phyloP scores from a whole-genome alignment of 257 asterid genomes.

The Nicotiana sylvestris region DNA sequence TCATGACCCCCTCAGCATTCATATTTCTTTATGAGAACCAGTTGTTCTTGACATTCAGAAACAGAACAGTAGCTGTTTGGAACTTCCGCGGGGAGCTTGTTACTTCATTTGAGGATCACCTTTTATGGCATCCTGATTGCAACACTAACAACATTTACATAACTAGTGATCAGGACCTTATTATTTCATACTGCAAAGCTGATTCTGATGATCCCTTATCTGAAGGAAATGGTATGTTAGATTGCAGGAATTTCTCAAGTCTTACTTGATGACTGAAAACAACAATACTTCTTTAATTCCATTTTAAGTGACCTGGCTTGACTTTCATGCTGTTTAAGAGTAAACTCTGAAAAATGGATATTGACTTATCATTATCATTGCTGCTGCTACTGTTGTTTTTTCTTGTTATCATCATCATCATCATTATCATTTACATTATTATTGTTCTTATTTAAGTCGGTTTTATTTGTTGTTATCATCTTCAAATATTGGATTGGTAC shows the following conservation, averaged over 20 bases:
- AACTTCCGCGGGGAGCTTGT: slow-evolving; percentile 99
- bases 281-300: neutral
- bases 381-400: neutral
- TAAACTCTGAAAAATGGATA: neutral
- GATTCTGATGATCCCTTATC: slow-evolving; percentile 77
- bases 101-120: slow-evolving; percentile 96
- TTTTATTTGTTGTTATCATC: neutral
- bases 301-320: slow-evolving; percentile 2
- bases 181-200: slow-evolving; percentile 95
- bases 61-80: slow-evolving; percentile 97
- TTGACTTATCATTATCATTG: neutral
- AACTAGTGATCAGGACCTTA: slow-evolving; percentile 97
- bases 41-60: slow-evolving; percentile 87
- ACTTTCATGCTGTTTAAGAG: neutral
- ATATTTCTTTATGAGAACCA: slow-evolving; percentile 96
- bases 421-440: neutral
- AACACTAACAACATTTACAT: slow-evolving; percentile 96
- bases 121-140: slow-evolving; percentile 98
- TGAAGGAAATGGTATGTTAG: slow-evolving; percentile 75
- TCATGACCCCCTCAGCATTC: slow-evolving; percentile 99
- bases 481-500: neutral
- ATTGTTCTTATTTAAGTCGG: neutral
- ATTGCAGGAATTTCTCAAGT: neutral
- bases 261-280: neutral
- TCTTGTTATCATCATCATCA: neutral